phyloP scores from a whole-genome alignment of 306 rosid species.

The Begonia fuchsioides region DNA sequence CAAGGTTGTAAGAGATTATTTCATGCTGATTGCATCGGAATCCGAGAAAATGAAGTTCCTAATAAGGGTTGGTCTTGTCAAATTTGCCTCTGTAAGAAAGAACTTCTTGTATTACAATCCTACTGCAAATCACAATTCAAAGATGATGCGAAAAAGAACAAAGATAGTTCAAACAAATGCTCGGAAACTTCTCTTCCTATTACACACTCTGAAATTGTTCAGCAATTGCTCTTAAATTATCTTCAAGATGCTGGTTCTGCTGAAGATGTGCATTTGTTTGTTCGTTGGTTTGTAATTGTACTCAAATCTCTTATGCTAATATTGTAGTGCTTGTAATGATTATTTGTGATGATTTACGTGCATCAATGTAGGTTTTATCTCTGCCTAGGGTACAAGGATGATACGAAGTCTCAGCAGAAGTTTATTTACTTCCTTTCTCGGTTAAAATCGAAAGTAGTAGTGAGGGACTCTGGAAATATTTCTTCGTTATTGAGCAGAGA shows the following conservation, averaged over 20 bases:
- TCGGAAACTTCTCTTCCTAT: slow-evolving; percentile 24
- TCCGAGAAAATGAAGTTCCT: slow-evolving; percentile 60
- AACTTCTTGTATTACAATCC: slow-evolving; percentile 69
- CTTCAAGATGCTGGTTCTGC: slow-evolving; percentile 63
- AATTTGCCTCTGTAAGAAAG: slow-evolving; percentile 65
- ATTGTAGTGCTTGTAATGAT: no score
- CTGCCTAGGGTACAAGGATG: slow-evolving; percentile 90
- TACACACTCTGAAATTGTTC: slow-evolving; percentile 58
- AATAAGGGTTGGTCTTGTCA: slow-evolving; percentile 74
- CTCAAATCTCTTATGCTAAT: no score
- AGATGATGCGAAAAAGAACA: slow-evolving; percentile 33
- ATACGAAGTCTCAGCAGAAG: slow-evolving; percentile 63
- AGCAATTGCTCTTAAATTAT: slow-evolving; percentile 83
- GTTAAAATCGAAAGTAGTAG: slow-evolving; percentile 72
- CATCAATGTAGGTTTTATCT: slow-evolving; percentile 72
- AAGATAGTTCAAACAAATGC: slow-evolving; percentile 23
- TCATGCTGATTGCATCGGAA: slow-evolving; percentile 78
- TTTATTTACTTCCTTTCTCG: slow-evolving; percentile 49
- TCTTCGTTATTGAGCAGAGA: slow-evolving; percentile 63
- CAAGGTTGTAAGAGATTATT: slow-evolving; percentile 70
- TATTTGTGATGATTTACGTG: slow-evolving; percentile 16
- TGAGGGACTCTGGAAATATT: slow-evolving; percentile 58
- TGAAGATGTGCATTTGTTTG: slow-evolving; percentile 82
- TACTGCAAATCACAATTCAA: slow-evolving; percentile 64
- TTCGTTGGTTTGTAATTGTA: slow-evolving; percentile 63